These are phyloP conservation scores for Manihot esculenta DNA, from an alignment of 441 rosid species.

Conservation along the genomic window DNA sequence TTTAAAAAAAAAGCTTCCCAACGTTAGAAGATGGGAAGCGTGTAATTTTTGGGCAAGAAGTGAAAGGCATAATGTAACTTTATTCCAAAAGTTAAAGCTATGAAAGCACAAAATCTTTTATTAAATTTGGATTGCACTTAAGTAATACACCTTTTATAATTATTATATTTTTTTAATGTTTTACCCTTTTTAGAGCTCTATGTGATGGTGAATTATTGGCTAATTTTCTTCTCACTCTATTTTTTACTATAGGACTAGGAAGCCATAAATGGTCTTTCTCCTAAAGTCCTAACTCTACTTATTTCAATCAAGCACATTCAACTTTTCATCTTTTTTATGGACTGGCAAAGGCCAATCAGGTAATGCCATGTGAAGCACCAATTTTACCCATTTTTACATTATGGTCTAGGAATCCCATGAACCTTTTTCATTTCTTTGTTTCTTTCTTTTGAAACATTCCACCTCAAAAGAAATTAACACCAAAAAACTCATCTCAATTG, in stretches of 20 bases:
- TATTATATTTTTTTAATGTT: too few relatives aligned
- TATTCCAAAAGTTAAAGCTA: slow-evolving; percentile 10
- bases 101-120: slow-evolving; percentile 14
- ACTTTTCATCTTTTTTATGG: neutral
- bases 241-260: neutral
- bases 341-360: neutral
- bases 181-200: neutral
- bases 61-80: neutral
- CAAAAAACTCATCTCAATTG: neutral
- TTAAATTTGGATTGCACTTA: slow-evolving; percentile 6
- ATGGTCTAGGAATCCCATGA: slow-evolving; percentile 8
- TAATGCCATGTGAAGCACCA: neutral
- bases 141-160: neutral
- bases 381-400: neutral
- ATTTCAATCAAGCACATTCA: neutral
- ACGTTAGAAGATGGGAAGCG: neutral
- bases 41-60: neutral
- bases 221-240: neutral
- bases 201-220: neutral
- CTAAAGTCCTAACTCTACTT: neutral
- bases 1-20: neutral
- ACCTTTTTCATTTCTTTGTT: neutral
- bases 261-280: slow-evolving; percentile 1
- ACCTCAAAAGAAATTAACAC: slow-evolving; percentile 1
- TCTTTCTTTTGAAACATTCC: slow-evolving; percentile 16